These are phyloP conservation scores for Microcyclosporella mali DNA, from an alignment of 2,329 filamentous ascomycete genomes.

Conservation along the genomic window DNA sequence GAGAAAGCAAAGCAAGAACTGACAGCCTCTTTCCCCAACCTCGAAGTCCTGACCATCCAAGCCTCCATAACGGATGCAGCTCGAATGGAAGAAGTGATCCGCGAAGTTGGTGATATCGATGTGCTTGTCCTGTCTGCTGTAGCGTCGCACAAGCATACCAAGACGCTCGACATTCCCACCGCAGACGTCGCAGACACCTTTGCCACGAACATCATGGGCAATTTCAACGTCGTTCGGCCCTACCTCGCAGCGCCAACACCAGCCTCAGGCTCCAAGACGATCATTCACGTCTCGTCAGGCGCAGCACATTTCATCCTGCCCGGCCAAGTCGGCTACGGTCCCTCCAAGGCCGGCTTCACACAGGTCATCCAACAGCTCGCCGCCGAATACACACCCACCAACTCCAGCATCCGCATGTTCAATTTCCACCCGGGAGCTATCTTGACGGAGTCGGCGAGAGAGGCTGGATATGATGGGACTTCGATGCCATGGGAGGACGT, in stretches of 20 bases:
- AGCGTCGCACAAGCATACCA: constrained; percentile 24
- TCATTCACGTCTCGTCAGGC: constrained; percentile 34
- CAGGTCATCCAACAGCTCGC: constrained; percentile 7
- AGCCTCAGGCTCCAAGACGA: constrained; percentile 17
- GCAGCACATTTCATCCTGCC: constrained; percentile 29
- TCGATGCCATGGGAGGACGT: constrained; percentile 16
- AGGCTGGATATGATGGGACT: constrained; percentile 1
- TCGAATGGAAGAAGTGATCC: constrained; percentile 28
- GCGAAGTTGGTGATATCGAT: constrained; percentile 32
- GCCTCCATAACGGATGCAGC: constrained; percentile 23
- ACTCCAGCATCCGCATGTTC: constrained; percentile 4
- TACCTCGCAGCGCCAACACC: constrained; percentile 32
- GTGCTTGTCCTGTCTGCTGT: constrained; percentile 39
- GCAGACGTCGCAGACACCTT: constrained; percentile 33
- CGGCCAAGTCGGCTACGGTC: constrained; percentile 7
- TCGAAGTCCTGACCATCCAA: constrained; percentile 31
- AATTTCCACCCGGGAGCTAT: constrained; percentile 13
- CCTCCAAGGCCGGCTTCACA: constrained; percentile 12
- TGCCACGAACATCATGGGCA: constrained; percentile 31
- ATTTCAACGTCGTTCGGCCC: constrained; percentile 30
- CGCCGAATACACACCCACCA: neutral
- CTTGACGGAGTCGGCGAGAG: constrained; percentile 3
- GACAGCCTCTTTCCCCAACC: constrained; percentile 28
- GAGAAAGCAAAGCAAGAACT: constrained; percentile 35
- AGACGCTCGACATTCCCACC: constrained; percentile 26